Percentiles rank a stretch among this genome's conserved stretches.
Conservation (phyloP, 2,329 filamentous ascomycete genomes). For the Grosmannia clavigera region DNA sequence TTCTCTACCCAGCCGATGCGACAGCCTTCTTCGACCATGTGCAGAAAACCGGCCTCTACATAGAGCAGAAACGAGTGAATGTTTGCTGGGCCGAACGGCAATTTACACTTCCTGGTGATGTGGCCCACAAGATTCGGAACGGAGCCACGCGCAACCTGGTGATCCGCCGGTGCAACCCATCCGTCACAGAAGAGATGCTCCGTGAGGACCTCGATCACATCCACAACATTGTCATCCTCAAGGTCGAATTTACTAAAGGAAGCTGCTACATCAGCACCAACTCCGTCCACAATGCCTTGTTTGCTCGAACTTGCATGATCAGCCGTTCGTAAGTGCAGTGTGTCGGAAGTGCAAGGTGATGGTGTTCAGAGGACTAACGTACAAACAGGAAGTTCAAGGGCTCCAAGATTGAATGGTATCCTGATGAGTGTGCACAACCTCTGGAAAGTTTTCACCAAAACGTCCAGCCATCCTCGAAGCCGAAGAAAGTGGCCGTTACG, state of each 20-base stretch:
- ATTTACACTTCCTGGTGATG: constrained; percentile 49
- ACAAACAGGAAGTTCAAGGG: constrained; percentile 50
- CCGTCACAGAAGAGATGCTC: constrained; percentile 50
- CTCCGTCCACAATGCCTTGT: constrained; percentile 63
- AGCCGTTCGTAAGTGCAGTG: constrained; percentile 32
- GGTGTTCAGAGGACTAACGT: not conserved
- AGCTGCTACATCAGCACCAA: constrained; percentile 63
- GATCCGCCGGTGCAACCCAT: constrained; percentile 44
- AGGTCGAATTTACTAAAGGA: constrained; percentile 43
- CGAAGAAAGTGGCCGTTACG: not conserved
- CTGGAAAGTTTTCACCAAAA: constrained; percentile 20
- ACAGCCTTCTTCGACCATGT: constrained; percentile 51
- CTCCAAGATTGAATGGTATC: constrained; percentile 56
- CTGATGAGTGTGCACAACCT: constrained; percentile 59
- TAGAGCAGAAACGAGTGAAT: constrained; percentile 57
- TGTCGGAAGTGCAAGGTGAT: not conserved
- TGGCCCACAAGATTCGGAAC: constrained; percentile 48
- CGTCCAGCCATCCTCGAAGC: not conserved
- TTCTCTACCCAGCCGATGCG: constrained; percentile 52
- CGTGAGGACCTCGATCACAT: constrained; percentile 71
- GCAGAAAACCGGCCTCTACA: constrained; percentile 53
- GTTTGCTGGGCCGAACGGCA: constrained; percentile 61
- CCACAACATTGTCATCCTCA: constrained; percentile 61
- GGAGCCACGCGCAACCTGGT: constrained; percentile 67
- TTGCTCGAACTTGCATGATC: constrained; percentile 70